Base-by-base conservation (phyloP, 2,329 filamentous ascomycete genomes). In the Aspergillus caelatus region DNA sequence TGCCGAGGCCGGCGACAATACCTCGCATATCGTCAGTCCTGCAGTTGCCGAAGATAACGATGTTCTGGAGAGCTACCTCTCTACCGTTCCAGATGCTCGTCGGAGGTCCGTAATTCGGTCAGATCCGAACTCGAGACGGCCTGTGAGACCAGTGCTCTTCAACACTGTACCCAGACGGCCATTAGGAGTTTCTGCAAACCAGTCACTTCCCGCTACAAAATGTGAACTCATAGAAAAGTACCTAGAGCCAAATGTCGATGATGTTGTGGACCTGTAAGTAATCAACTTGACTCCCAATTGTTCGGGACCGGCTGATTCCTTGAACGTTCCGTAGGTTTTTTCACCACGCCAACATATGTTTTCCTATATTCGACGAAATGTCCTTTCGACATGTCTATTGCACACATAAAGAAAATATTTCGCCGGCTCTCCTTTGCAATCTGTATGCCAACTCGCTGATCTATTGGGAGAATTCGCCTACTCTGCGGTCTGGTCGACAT, bases 21-120 rank as follows among this genome's bases (percentile, higher is more conserved):
- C 80, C 64, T 78, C 81, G 3, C 82, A 85, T 65, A 83, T 87
- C 57, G 79, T 87, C 52, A 84, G 84, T 2, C 84, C 84, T 0
- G 81, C 82, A 0, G 77, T 82, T 21, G 83, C 81, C 3, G 81
- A 80, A 41, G 85, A 88, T 71, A 85, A 80, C 3, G 82, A 86
- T 34, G 76, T 87, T 2, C 67, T 87, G 8, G 81, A 83, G 2
- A 80, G 82, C 61, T 87, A 86, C 64, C 76, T 87, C 3, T 80
- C 79, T 21, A 69, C 72, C 30, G 68, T 74, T 46, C 63, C 73
- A 11, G 63, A 60, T 26, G 50, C 57, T 1, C 65, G 63, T 11
- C 65, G 67, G 1, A 68, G 65, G n/a, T 62, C 62, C 21, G 28
- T 70, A 36, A 66, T 72, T 65, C 71, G 69, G 41, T 62, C 70